phyloP scores from a whole-genome alignment of 164 flowering plant genomes.

The Annona cherimola region DNA sequence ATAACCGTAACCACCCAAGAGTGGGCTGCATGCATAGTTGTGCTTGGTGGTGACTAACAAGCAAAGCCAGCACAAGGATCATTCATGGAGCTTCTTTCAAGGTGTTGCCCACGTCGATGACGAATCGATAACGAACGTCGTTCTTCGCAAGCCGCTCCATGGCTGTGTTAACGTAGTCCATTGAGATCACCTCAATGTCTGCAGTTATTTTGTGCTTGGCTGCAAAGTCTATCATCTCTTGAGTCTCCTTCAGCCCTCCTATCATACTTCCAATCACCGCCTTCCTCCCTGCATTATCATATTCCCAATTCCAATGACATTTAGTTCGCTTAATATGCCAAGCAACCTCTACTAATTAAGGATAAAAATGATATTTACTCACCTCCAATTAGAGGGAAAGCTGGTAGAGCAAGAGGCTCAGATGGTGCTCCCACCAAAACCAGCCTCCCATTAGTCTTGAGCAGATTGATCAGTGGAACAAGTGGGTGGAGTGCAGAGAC shows the following conservation, averaged over 20 bases:
- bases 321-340: neutral
- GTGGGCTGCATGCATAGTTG: too few species aligned
- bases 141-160: constrained; percentile 38
- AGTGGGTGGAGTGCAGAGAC: constrained; percentile 50
- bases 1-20: too few species aligned
- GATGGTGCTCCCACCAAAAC: constrained; percentile 52
- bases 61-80: too few species aligned
- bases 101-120: constrained; percentile 37
- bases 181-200: constrained; percentile 35
- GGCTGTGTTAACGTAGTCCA: constrained; percentile 43
- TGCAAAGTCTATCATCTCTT: constrained; percentile 40
- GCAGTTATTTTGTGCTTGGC: constrained; percentile 32
- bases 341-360: neutral
- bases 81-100: constrained; percentile 13
- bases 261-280: constrained; percentile 28
- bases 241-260: constrained; percentile 41
- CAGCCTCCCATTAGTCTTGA: constrained; percentile 48
- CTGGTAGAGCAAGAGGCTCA: constrained; percentile 39
- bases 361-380: constrained; percentile 5
- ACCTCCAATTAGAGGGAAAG: constrained; percentile 42
- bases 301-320: neutral
- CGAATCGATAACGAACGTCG: constrained; percentile 38
- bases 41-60: too few species aligned
- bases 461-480: constrained; percentile 35
- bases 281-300: constrained; percentile 28